Conservation (phyloP, 192 early-diverging fungal species). For the Thoreauomyces humboldtii region DNA sequence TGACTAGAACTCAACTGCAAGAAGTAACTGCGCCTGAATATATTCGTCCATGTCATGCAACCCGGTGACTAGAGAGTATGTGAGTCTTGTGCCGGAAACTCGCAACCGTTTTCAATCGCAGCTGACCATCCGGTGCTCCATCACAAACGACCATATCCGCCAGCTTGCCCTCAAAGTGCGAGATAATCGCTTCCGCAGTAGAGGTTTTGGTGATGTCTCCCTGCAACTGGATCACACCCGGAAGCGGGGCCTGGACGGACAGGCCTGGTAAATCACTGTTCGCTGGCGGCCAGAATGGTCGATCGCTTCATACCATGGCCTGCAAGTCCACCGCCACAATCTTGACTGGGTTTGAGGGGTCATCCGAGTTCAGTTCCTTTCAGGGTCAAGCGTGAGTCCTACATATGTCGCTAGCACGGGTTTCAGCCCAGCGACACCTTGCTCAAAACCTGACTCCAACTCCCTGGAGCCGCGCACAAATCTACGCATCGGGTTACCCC, state of each 20-base stretch:
- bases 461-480: conserved; percentile 95
- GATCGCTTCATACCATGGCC: conserved; percentile 70
- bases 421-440: too few species aligned
- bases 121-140: conserved; percentile 86
- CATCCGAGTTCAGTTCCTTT: conserved; percentile 30
- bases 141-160: conserved; percentile 96
- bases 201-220: conserved; percentile 96
- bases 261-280: not conserved
- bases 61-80: conserved; percentile 73
- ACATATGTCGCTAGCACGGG: too few species aligned
- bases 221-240: conserved; percentile 91
- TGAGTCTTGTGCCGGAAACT: too few species aligned
- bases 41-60: conserved; percentile 99
- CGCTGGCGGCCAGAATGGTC: not conserved
- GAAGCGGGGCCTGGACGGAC: conserved; percentile 72
- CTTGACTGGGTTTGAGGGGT: conserved; percentile 57
- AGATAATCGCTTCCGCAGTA: conserved; percentile 88
- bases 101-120: too few species aligned
- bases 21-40: conserved; percentile 93
- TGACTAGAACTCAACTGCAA: too few species aligned
- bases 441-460: conserved; percentile 89
- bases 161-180: conserved; percentile 81
- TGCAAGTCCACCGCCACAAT: conserved; percentile 96
- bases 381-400: not conserved
- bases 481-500: conserved; percentile 88